Evolutionary conservation across 2,329 filamentous ascomycete species (phyloP), one percentile per base, ranked within the genome.

Genomic region (Beauveria bassiana): DNA sequence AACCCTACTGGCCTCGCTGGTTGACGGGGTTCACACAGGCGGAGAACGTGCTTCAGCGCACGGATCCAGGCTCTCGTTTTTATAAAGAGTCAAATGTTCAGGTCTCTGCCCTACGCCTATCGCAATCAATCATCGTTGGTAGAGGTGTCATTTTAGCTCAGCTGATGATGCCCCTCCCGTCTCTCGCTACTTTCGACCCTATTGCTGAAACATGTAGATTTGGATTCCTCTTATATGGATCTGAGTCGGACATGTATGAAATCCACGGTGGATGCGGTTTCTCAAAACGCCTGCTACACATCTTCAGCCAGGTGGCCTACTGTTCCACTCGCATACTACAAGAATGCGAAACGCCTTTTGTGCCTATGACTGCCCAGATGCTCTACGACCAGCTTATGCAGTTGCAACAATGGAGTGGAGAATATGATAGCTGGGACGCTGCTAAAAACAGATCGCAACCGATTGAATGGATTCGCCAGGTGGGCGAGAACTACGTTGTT

Each of bases 181-280:
- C 64, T 2, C 68, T 68, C 2, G 60, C 64, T 9, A 66, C 66
- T 2, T 70, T 75, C 26, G 65, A 74, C 26, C 66, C 69, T 0
- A 62, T 70, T 31, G 61, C 65, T 10, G 70, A 75, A 54, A 63
- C 70, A 1, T 62, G 65, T 1, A 69, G 74, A 26, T 77, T 77
- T 51, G 71, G 68, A 12, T 77, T 75, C 74, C 69, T 77, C 10
- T 66, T 75, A 1, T 75, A 77, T 50, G 75, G 74, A 3, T 70
- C 69, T 0, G 66, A 70, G 38, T 63, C 61, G 20, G 72, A 75
- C 14, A 70, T 72, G 63, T 71, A 70, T 40, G 69, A 75, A 57
- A 74, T 77, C 4, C 75, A 77, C 51, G 75, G 75, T 10, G 75
- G 73, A 0, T 77, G 75, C 53, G 75, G 75, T 10, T 77, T 77